Evolutionary conservation across 257 asterid species (phyloP), one percentile per base, ranked within the genome.

Genomic region (Solanum rostratum): DNA sequence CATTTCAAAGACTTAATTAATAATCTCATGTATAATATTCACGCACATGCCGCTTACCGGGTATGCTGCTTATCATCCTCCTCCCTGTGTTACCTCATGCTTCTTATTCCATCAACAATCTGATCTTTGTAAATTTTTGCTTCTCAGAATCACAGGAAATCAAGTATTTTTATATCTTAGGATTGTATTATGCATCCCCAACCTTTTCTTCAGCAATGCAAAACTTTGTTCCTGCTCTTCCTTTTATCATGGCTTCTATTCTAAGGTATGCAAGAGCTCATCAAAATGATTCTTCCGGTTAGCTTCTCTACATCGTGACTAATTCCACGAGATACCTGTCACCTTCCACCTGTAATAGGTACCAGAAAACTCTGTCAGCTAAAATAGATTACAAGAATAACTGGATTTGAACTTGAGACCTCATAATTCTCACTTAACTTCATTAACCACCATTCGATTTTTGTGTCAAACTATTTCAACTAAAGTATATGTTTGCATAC

Each of bases 201-300:
- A 93, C 97, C 53, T 94, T 95, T 29, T 97, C 96, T 73, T 95
- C 98, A 6, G 98, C 97, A 14, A 94, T 95, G 93, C 98, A 94
- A 80, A 95, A 95, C 87, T 90, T 97, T 6, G 97, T 95, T 60
- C 98, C 97, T 0, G 98, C 98, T n/a, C 91, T 95, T 74, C 94
- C 98, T 65, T 90, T 90, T 43, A 57, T 89, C 57, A 88, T 87
- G 91, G 91, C 91, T 84, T 88, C 92, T 69, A 90, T 85, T 85
- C 74, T 91, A 29, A 89, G 97, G 96, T 93, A 91, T 57, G 82
- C 10, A 63, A 57, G 41, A 49, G 13, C 71, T 19, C 19, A 66
- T 52, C 15, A 71, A 14, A n/a, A 71, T 20, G 37, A 43, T 54
- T n/a, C 54, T 53, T 22, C 22, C 4, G 37, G 60, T 10, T 8